Percentiles rank a stretch among this genome's conserved stretches.
Conservation (phyloP, 2,329 filamentous ascomycete genomes). For the Clarireedia hainanense region DNA sequence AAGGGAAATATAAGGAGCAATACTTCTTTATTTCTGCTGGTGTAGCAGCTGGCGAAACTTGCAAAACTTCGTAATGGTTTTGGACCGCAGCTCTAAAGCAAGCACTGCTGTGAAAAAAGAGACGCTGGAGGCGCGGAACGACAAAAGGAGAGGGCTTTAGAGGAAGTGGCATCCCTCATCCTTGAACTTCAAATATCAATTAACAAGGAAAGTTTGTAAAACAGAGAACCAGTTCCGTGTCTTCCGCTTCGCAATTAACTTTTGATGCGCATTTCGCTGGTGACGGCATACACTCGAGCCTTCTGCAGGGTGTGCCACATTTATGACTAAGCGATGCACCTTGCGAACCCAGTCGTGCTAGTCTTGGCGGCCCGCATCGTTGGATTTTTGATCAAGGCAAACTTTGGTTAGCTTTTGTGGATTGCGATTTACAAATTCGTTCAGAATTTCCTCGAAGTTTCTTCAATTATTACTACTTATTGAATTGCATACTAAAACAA, state of each 20-base stretch:
- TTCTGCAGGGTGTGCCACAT: too few species aligned
- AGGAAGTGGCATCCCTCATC: slow-evolving; percentile 49
- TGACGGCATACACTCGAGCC: background rate
- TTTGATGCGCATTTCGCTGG: too few species aligned
- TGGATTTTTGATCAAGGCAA: too few species aligned
- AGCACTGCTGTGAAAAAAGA: slow-evolving; percentile 43
- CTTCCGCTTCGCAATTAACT: background rate
- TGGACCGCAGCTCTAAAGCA: slow-evolving; percentile 25
- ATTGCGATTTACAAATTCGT: too few species aligned
- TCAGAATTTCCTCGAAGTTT: too few species aligned
- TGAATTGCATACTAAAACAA: slow-evolving; percentile 5
- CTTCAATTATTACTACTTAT: background rate
- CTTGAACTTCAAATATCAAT: background rate
- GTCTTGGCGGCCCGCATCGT: too few species aligned
- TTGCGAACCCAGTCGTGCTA: background rate
- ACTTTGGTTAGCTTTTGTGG: too few species aligned
- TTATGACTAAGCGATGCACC: too few species aligned
- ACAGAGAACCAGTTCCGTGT: background rate
- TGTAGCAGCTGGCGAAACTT: slow-evolving; percentile 62
- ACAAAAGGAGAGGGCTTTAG: slow-evolving; percentile 18
- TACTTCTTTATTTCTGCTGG: slow-evolving; percentile 79
- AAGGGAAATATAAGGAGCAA: background rate
- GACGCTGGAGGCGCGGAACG: slow-evolving; percentile 12
- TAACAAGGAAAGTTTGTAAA: background rate
- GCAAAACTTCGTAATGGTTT: slow-evolving; percentile 78